A percentile compares a stretch with the other conserved stretches of the same genome.
These are phyloP conservation scores for Discostella stelligera DNA, from an alignment of 352 stramenopile genomes.

Conservation along the genomic window DNA sequence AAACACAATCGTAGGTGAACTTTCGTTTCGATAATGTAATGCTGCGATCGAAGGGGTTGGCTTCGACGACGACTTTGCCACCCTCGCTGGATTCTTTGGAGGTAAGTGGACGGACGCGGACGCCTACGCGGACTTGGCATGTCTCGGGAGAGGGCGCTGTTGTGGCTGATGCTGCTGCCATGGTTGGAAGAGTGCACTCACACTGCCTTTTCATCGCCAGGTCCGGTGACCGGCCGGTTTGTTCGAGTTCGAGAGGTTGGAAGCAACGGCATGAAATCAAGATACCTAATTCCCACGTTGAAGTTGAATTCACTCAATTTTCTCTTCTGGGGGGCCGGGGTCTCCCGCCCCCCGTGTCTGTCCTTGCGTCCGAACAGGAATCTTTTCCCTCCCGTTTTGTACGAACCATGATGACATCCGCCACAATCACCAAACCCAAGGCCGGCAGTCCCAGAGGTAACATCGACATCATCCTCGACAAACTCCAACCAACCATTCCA, in stretches of 20 bases:
- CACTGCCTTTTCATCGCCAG: too few relatives aligned
- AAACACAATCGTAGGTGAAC: conserved; percentile 79
- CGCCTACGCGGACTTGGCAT: conserved; percentile 82
- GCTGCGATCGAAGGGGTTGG: conserved; percentile 36
- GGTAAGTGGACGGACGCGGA: conserved; percentile 73
- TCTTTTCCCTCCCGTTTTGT: too few relatives aligned
- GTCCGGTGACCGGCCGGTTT: too few relatives aligned
- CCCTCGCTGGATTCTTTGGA: conserved; percentile 66
- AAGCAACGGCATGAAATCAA: too few relatives aligned
- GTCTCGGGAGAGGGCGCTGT: conserved; percentile 70
- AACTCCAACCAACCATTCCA: conserved; percentile 15
- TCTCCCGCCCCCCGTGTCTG: too few relatives aligned
- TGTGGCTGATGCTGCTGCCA: not conserved
- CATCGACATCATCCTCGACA: conserved; percentile 17
- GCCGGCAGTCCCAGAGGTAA: conserved; percentile 5
- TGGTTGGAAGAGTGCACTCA: conserved; percentile 1
- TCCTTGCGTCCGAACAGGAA: too few relatives aligned
- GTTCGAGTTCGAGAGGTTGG: too few relatives aligned
- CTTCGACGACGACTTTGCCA: conserved; percentile 55
- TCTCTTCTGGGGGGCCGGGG: too few relatives aligned
- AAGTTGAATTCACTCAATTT: too few relatives aligned
- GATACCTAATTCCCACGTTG: too few relatives aligned
- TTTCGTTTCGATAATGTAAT: conserved; percentile 60
- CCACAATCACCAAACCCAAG: not conserved
- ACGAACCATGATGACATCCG: not conserved